Percentiles rank a stretch among this genome's conserved stretches.
These are phyloP conservation scores for Neocatenulostroma microsporum DNA, from an alignment of 2,329 filamentous ascomycete species.

Conservation along the genomic window DNA sequence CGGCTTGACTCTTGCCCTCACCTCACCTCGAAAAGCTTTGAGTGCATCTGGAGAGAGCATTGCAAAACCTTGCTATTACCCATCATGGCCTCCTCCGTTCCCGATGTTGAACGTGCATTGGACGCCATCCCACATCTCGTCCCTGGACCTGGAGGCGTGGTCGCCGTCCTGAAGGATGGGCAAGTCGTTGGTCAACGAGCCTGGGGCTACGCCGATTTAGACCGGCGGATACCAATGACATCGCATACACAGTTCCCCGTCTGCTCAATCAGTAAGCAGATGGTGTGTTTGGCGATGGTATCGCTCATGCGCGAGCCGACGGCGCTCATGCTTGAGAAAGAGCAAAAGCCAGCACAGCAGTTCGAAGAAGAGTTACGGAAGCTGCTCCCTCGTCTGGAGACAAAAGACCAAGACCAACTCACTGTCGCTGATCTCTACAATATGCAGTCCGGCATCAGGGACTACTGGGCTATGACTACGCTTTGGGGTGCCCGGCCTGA, in stretches of 20 bases:
- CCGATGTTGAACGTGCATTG: conserved; percentile 8
- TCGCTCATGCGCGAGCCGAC: conserved; percentile 31
- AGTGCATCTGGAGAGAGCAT: too few species aligned
- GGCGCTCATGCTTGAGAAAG: conserved; percentile 17
- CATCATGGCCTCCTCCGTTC: too few species aligned
- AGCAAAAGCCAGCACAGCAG: conserved; percentile 11
- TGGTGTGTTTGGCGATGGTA: conserved; percentile 33
- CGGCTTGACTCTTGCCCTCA: too few species aligned
- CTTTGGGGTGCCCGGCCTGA: conserved; percentile 39
- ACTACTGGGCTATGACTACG: conserved; percentile 40
- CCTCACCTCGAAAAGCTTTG: too few species aligned
- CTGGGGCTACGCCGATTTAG: conserved; percentile 40
- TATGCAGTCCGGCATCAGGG: conserved; percentile 39
- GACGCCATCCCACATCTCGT: conserved; percentile 8
- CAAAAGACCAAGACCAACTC: conserved; percentile 20
- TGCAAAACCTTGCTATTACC: too few species aligned
- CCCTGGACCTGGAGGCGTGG: conserved; percentile 37
- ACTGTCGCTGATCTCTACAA: conserved; percentile 33
- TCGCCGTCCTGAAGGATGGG: conserved; percentile 39
- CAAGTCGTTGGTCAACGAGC: conserved; percentile 31
- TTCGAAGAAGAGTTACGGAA: conserved; percentile 22
- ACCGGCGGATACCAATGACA: conserved; percentile 31
- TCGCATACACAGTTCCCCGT: conserved; percentile 36
- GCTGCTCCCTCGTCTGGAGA: conserved; percentile 25
- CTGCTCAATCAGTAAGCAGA: conserved; percentile 43